Percentiles rank a stretch among this genome's conserved stretches.
Conservation (phyloP, 2,329 filamentous ascomycete species). For the Nemania sp. region DNA sequence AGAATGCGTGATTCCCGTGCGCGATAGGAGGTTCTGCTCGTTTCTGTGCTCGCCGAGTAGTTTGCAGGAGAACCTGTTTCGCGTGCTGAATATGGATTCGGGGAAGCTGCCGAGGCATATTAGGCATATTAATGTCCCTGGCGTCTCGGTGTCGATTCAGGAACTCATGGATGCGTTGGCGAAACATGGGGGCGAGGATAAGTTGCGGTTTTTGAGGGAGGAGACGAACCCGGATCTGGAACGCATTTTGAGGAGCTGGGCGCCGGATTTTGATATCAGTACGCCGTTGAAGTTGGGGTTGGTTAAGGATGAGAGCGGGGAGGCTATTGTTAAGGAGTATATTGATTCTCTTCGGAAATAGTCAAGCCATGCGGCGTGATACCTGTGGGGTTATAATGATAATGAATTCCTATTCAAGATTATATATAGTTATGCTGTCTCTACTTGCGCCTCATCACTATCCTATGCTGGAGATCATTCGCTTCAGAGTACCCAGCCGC, state of each 20-base stretch:
- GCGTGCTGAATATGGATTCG: slow-evolving; percentile 46
- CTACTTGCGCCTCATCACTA: too few species aligned
- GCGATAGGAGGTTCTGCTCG: slow-evolving; percentile 53
- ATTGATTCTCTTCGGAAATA: slow-evolving; percentile 44
- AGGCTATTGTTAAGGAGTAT: slow-evolving; percentile 60
- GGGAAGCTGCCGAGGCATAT: slow-evolving; percentile 49
- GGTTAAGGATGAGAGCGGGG: slow-evolving; percentile 54
- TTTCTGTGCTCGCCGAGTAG: slow-evolving; percentile 59
- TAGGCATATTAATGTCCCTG: slow-evolving; percentile 61
- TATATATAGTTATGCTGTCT: background rate
- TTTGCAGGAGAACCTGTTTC: slow-evolving; percentile 56
- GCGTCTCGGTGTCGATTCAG: slow-evolving; percentile 59
- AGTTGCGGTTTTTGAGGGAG: slow-evolving; percentile 56
- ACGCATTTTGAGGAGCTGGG: slow-evolving; percentile 63
- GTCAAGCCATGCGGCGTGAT: background rate
- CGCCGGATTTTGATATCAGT: slow-evolving; percentile 57
- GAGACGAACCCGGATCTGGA: slow-evolving; percentile 57
- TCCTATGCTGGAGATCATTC: too few species aligned
- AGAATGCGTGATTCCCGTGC: slow-evolving; percentile 56
- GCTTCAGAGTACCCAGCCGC: too few species aligned
- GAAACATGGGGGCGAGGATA: slow-evolving; percentile 58
- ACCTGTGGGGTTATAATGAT: background rate
- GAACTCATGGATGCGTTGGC: slow-evolving; percentile 63
- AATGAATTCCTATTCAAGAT: background rate
- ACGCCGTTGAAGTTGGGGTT: slow-evolving; percentile 56